Conservation (phyloP, 257 asterid species). For the Solanum chaucha region DNA sequence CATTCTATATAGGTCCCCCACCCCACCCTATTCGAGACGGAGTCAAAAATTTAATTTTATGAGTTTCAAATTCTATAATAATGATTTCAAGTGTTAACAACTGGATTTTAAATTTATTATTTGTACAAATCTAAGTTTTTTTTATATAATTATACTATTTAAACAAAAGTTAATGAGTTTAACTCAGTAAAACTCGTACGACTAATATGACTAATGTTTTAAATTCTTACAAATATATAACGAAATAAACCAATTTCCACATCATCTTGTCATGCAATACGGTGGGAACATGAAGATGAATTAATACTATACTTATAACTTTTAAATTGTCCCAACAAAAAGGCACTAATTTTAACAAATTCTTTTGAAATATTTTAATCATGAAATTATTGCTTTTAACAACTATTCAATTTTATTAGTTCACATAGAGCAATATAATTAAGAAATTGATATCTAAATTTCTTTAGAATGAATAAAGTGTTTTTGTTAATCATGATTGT, state of each 20-base stretch:
- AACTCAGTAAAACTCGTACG: no score
- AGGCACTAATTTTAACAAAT: neutral
- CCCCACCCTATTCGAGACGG: no score
- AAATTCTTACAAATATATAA: neutral
- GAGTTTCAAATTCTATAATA: fast-evolving
- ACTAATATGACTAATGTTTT: neutral
- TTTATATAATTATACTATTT: no score
- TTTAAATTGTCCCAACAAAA: neutral
- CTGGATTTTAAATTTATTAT: no score
- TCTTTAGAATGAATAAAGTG: neutral
- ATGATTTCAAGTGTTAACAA: fast-evolving
- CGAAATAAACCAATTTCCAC: neutral
- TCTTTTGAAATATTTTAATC: neutral
- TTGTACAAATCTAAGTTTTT: no score
- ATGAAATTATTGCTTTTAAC: neutral
- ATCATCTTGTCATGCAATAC: neutral
- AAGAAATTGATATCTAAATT: no score
- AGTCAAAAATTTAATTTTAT: no score
- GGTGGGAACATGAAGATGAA: neutral
- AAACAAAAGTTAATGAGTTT: no score
- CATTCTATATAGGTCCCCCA: neutral
- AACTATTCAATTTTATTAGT: no score
- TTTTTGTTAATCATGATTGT: neutral
- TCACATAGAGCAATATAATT: neutral
- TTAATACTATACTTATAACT: neutral